Evolutionary conservation across 805 yeast genomes (phyloP), one percentile per base, ranked within the genome.

Genomic region (Suhomyces prunicola): DNA sequence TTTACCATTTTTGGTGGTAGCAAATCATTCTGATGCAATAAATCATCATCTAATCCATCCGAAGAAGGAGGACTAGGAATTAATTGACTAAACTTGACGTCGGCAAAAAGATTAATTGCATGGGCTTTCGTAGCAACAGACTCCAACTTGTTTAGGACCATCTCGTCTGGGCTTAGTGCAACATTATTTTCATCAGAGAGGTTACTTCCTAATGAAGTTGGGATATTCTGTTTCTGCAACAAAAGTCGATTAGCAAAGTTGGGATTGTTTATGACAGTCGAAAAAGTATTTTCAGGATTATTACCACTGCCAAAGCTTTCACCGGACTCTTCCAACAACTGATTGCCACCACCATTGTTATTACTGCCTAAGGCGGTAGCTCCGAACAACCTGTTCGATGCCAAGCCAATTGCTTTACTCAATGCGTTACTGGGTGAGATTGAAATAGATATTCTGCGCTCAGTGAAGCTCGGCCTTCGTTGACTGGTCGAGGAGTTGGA

Each of bases 381-480:
- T 4, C 97, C 97, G 71, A 92, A 91, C 35, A 93, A 73, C 57
- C 97, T 81, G 48, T 91, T 88, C 0, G 96, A 87, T 0, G 97
- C 97, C 67, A 90, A 80, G 6, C 90, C 89, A 50, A 93, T 73
- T 0, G 97, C 98, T 61, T 86, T 87, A 1, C 92, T 86, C 52
- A 94, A 79, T 0, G 98, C 97, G 68, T 86, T 90, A 0, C 96
- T 84, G 8, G 97, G 97, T 22, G 85, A 80, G 36, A 87, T 83
- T 0, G 90, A 82, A 33, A 87, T 82, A 0, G 90, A 85, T 24
- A 84, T 75, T 57, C 87, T 78, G 53, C 89, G 77, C 29, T 84
- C 88, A 10, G 80, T 79, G 50, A 84, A 72, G 17, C 88, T 84
- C 3, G 90, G 84, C 51, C 87, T 73, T 58, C 88, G 77, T 44